phyloP scores from a whole-genome alignment of 108 stramenopile genomes.

The Cyclotella sp. region DNA sequence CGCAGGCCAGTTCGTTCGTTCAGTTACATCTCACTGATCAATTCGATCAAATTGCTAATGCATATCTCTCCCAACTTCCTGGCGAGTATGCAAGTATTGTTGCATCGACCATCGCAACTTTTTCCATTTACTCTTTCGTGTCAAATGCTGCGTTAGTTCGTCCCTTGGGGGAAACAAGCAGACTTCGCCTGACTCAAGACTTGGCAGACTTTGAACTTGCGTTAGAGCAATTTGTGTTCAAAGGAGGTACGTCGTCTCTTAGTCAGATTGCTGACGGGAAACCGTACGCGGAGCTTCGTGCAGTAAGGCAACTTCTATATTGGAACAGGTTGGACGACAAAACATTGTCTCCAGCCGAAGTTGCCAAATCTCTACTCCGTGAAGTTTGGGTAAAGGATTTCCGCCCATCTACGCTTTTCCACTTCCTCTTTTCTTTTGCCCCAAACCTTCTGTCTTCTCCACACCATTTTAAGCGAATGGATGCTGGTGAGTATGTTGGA shows the following conservation, averaged over 20 bases:
- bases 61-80: constrained; percentile 73
- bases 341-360: constrained; percentile 49
- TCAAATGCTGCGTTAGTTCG: constrained; percentile 81
- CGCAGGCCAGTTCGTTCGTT: constrained; percentile 66
- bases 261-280: constrained; percentile 77
- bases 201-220: constrained; percentile 85
- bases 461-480: constrained; percentile 82
- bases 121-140: constrained; percentile 84
- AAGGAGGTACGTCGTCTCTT: constrained; percentile 58
- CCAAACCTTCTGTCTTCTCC: constrained; percentile 82
- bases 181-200: constrained; percentile 83
- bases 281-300: constrained; percentile 86
- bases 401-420: constrained; percentile 83
- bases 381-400: constrained; percentile 87
- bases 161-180: constrained; percentile 73
- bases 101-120: constrained; percentile 76
- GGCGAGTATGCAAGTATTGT: constrained; percentile 65
- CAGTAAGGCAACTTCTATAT: constrained; percentile 84
- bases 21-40: constrained; percentile 67
- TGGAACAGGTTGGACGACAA: constrained; percentile 86
- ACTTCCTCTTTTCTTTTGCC: constrained; percentile 85
- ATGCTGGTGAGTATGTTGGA: constrained; percentile 77
- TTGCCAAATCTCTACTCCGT: constrained; percentile 76
- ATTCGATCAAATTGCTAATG: constrained; percentile 64
- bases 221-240: constrained; percentile 79